Percentiles rank a stretch among this genome's conserved stretches.
phyloP scores from a whole-genome alignment of 2,329 filamentous ascomycete genomes.

The Fusarium sp. region DNA sequence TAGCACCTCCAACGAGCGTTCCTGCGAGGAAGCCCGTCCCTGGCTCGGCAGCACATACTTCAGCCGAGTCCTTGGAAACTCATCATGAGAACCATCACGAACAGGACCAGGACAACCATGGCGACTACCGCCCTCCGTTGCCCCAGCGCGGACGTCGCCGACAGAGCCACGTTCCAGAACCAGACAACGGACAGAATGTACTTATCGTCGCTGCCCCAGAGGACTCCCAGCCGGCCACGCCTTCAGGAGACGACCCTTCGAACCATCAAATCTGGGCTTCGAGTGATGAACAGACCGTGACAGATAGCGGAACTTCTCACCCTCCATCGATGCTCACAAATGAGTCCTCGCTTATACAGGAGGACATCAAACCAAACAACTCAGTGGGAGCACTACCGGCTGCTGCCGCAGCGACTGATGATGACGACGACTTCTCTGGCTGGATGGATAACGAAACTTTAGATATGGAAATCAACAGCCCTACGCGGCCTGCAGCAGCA shows the following conservation, averaged over 20 bases:
- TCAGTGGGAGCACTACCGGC: conserved; percentile 32
- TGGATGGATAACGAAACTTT: conserved; percentile 51
- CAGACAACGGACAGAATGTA: conserved; percentile 61
- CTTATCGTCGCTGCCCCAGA: conserved; percentile 73
- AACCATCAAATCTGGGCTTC: conserved; percentile 32
- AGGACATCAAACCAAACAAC: conserved; percentile 7
- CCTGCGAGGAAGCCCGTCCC: conserved; percentile 74
- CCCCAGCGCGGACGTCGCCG: conserved; percentile 56
- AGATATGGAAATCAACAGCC: conserved; percentile 41
- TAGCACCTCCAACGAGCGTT: conserved; percentile 63
- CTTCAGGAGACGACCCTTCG: conserved; percentile 53
- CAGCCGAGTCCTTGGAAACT: conserved; percentile 41
- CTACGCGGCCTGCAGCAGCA: conserved; percentile 19
- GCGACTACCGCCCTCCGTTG: conserved; percentile 29
- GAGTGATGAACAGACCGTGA: conserved; percentile 27
- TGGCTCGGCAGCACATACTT: conserved; percentile 42
- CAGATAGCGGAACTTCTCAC: conserved; percentile 28
- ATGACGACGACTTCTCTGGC: conserved; percentile 52
- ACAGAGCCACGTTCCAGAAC: conserved; percentile 50
- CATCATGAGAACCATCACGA: conserved; percentile 45
- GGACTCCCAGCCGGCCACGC: conserved; percentile 69
- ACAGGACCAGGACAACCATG: conserved; percentile 27
- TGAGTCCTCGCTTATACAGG: conserved; percentile 22
- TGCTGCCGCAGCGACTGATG: conserved; percentile 36
- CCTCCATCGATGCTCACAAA: conserved; percentile 17